Conservation (phyloP, 2,329 filamentous ascomycete species). For the Aurifilum marmelostoma region DNA sequence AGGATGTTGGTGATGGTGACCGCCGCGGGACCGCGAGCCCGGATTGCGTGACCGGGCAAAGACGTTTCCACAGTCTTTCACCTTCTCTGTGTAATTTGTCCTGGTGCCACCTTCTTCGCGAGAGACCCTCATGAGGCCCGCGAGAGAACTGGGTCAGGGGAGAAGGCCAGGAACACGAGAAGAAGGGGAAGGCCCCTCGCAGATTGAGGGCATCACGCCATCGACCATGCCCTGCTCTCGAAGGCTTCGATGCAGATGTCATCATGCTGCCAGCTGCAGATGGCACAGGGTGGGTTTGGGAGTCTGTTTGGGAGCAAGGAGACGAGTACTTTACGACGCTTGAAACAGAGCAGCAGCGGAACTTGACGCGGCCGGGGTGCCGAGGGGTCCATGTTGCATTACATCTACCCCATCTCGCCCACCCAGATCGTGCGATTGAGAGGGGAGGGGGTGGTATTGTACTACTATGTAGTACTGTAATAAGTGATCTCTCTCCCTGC, state of each 20-base stretch:
- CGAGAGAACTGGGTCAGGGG: neutral
- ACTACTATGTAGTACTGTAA: too few species aligned
- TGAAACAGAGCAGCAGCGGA: neutral
- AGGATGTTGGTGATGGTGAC: constrained; percentile 3
- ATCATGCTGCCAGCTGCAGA: constrained; percentile 9
- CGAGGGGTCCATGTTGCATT: neutral
- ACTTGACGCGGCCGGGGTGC: constrained; percentile 10
- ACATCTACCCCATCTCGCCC: neutral
- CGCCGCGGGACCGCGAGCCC: constrained; percentile 9
- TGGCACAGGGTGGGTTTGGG: neutral
- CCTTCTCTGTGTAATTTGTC: neutral
- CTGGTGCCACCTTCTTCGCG: constrained; percentile 11
- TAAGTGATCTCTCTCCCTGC: neutral
- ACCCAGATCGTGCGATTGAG: neutral
- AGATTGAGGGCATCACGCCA: constrained; percentile 27
- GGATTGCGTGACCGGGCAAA: constrained; percentile 22
- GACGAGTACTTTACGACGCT: neutral
- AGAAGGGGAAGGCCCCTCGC: neutral
- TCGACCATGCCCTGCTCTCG: constrained; percentile 14
- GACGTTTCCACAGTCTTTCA: neutral
- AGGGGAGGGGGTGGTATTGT: too few species aligned
- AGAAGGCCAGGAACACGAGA: neutral
- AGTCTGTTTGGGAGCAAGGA: neutral
- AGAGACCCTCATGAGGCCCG: neutral
- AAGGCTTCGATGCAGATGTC: constrained; percentile 15